Conservation (phyloP, 176 grass and related monocot species). For the Oryza glaberrima region DNA sequence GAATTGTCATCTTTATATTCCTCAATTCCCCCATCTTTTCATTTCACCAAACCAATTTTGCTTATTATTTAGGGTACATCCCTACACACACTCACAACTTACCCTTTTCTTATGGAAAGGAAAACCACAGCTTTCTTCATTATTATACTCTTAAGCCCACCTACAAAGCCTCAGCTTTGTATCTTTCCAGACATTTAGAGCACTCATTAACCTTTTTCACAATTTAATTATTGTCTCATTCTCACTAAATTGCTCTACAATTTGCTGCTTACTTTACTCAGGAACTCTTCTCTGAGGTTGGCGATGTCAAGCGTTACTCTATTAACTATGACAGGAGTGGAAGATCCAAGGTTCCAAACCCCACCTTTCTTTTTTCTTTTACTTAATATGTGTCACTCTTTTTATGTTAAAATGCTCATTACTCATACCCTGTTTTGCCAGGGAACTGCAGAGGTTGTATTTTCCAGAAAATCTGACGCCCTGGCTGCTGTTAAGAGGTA, state of each 20-base stretch:
- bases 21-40: too few relatives aligned
- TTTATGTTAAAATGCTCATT: background rate
- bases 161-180: background rate
- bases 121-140: too few relatives aligned
- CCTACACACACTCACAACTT: too few relatives aligned
- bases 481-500: slow-evolving; percentile 73
- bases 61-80: too few relatives aligned
- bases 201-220: background rate
- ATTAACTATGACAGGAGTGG: slow-evolving; percentile 79
- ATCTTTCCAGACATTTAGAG: background rate
- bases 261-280: slow-evolving; percentile 33
- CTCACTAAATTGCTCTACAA: slow-evolving; percentile 23
- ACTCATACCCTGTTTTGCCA: slow-evolving; percentile 28
- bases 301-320: slow-evolving; percentile 52
- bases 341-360: slow-evolving; percentile 60
- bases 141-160: too few relatives aligned
- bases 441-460: slow-evolving; percentile 80
- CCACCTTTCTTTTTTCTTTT: background rate
- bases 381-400: background rate
- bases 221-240: background rate
- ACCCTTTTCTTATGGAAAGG: too few relatives aligned
- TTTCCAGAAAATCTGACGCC: slow-evolving; percentile 58
- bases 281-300: slow-evolving; percentile 63
- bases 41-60: too few relatives aligned
- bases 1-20: too few relatives aligned